Base-by-base conservation (phyloP, 2,329 filamentous ascomycete genomes). In the Colletotrichum magnum region DNA sequence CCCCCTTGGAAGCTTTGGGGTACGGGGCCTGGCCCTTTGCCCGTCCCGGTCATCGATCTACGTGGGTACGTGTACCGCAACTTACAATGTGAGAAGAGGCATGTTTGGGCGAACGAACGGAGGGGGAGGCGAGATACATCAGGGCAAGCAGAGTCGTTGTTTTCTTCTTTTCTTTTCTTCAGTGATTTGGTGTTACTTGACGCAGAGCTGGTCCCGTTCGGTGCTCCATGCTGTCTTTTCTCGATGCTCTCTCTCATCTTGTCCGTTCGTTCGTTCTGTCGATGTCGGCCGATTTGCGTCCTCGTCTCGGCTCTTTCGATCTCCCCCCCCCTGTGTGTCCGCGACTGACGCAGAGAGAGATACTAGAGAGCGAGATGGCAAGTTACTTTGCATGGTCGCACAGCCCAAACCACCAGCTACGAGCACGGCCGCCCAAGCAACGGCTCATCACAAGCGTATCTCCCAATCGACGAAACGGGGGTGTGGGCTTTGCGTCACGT, bases 401-500 rank as follows among this genome's bases (percentile, higher is more conserved):
- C 32, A 36, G 7, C 32, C 32, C 32, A 36, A 36, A 36, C 9
- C 32, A 36, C 32, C 2, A 36, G 32, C 32, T 10, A 7, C 32
- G 32, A 36, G 32, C 32, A 36, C 32, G 32, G 32, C 7, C 32
- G 7, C 32, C 32, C 32, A 36, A 36, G 32, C 65, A 48, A 65
- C 61, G 47, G 56, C 61, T 28, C 66, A 59, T 32, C 61, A 69
- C 61, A 65, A 69, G 54, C 61, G 61, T 65, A 56, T 65, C 15
- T 61, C 39, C 32, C 32, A 36, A 59, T 57, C 65, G 61, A 59
- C 41, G 54, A 68, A 45, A 36, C 32, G 32, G 32, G 28, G 32
- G 32, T 36, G 32, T 10, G 32, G 32, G 61, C 61, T 54, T 69
- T 69, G 66, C 66, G 54, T 69, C 66, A 69, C 66, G 66, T 69